These are phyloP conservation scores for Leptographium radiaticola DNA, from an alignment of 2,329 filamentous ascomycete genomes.

Conservation along the genomic window DNA sequence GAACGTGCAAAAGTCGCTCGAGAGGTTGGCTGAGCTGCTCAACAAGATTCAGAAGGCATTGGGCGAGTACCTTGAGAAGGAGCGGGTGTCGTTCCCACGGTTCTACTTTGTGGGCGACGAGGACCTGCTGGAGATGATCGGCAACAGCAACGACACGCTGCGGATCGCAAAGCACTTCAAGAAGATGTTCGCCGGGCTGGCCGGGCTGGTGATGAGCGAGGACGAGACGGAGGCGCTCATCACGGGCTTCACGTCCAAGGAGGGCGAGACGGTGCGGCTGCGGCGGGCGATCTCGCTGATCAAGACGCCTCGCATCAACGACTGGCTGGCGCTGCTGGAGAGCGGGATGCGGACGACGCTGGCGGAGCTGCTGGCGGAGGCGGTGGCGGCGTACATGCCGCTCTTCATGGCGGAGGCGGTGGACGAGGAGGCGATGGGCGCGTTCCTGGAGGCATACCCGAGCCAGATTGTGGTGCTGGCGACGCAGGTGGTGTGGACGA, in stretches of 20 bases:
- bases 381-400: slow-evolving; percentile 66
- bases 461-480: slow-evolving; percentile 93
- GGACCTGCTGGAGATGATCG: slow-evolving; percentile 95
- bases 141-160: slow-evolving; percentile 94
- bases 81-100: slow-evolving; percentile 90
- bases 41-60: slow-evolving; percentile 99
- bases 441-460: slow-evolving; percentile 75
- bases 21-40: slow-evolving; percentile 87
- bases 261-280: slow-evolving; percentile 76
- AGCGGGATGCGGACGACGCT: slow-evolving; percentile 88
- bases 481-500: slow-evolving; percentile 89
- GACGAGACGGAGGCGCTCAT: slow-evolving; percentile 57
- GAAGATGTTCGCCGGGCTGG: slow-evolving; percentile 98
- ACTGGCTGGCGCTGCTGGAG: slow-evolving; percentile 93
- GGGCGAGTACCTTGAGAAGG: slow-evolving; percentile 95
- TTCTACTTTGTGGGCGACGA: slow-evolving; percentile 99
- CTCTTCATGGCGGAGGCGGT: slow-evolving; percentile 63
- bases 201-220: slow-evolving; percentile 65
- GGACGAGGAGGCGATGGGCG: slow-evolving; percentile 55
- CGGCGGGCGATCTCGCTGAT: slow-evolving; percentile 85
- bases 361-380: slow-evolving; percentile 79
- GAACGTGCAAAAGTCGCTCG: slow-evolving; percentile 88
- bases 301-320: slow-evolving; percentile 94
- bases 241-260: slow-evolving; percentile 85
- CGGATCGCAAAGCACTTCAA: slow-evolving; percentile 98